Evolutionary conservation across 2,329 filamentous ascomycete genomes (phyloP).

Genomic region (Shiraia bambusicola): DNA sequence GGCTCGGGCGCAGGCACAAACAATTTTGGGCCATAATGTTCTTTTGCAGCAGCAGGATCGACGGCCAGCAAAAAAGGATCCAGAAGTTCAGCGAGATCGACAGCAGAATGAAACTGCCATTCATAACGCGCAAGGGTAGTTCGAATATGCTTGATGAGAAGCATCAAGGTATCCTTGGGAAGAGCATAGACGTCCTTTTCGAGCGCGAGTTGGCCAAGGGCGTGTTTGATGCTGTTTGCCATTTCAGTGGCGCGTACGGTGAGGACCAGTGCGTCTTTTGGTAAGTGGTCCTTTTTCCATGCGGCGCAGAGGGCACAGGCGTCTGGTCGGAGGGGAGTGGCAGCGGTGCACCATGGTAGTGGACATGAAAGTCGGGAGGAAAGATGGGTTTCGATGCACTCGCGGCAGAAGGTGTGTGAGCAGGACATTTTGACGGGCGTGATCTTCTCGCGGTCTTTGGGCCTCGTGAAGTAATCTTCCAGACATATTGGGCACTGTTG

Average conservation of each 20-base stretch:
- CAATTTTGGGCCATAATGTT: constrained; percentile 8
- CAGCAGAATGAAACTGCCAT: constrained; percentile 17
- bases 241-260: constrained; percentile 20
- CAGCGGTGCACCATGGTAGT: constrained; percentile 10
- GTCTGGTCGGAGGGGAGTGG: constrained; percentile 9
- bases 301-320: constrained; percentile 14
- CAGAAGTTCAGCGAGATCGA: constrained; percentile 18
- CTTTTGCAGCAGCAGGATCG: constrained; percentile 2
- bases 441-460: constrained; percentile 4
- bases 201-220: constrained; percentile 8
- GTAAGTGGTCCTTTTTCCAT: constrained; percentile 5
- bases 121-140: constrained; percentile 13
- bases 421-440: constrained; percentile 14
- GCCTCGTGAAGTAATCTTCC: constrained; percentile 13
- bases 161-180: background rate
- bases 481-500: constrained; percentile 15
- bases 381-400: constrained; percentile 15
- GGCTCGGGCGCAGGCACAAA: constrained; percentile 6
- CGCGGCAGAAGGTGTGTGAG: constrained; percentile 15
- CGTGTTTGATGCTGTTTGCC: constrained; percentile 13
- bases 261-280: constrained; percentile 6
- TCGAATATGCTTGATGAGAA: constrained; percentile 9
- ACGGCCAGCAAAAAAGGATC: constrained; percentile 17
- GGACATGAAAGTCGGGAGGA: constrained; percentile 10
- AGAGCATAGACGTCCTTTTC: constrained; percentile 13